Conservation (phyloP, 163 green algal species). For the Trebouxiophyceae sp. region DNA sequence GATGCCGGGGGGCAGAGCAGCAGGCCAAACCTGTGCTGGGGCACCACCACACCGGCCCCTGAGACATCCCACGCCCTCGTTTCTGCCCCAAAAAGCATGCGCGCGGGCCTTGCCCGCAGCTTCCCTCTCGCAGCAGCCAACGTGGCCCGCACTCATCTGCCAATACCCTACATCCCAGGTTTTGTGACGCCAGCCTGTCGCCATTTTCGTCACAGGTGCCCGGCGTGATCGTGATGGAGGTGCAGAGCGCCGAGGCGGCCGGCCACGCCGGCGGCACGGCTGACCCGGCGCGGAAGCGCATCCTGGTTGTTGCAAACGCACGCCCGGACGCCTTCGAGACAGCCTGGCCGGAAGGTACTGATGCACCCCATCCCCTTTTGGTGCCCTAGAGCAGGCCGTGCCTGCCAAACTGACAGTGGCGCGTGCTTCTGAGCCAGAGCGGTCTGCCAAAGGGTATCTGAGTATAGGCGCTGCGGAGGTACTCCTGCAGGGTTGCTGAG, state of each 20-base stretch:
- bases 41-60: too few relatives aligned
- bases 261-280: conserved; percentile 6
- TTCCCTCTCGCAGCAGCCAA: too few relatives aligned
- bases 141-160: too few relatives aligned
- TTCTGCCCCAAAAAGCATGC: too few relatives aligned
- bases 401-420: neutral
- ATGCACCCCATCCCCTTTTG: neutral
- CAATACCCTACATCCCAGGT: too few relatives aligned
- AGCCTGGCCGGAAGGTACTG: neutral
- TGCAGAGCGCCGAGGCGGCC: conserved; percentile 30
- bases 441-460: neutral
- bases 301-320: conserved; percentile 25
- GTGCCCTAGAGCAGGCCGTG: too few relatives aligned
- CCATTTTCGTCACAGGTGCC: conserved; percentile 34
- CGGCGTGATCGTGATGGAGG: conserved; percentile 60
- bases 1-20: too few relatives aligned
- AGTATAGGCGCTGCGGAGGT: neutral
- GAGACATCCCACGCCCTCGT: too few relatives aligned
- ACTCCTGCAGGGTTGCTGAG: neutral
- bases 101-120: too few relatives aligned
- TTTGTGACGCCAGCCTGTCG: too few relatives aligned
- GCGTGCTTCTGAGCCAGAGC: neutral
- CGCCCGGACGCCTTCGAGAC: neutral
- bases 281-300: conserved; percentile 11
- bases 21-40: too few relatives aligned